Conservation (phyloP, 1,284 basidiomycete species). For the Cutaneotrichosporon sp. region DNA sequence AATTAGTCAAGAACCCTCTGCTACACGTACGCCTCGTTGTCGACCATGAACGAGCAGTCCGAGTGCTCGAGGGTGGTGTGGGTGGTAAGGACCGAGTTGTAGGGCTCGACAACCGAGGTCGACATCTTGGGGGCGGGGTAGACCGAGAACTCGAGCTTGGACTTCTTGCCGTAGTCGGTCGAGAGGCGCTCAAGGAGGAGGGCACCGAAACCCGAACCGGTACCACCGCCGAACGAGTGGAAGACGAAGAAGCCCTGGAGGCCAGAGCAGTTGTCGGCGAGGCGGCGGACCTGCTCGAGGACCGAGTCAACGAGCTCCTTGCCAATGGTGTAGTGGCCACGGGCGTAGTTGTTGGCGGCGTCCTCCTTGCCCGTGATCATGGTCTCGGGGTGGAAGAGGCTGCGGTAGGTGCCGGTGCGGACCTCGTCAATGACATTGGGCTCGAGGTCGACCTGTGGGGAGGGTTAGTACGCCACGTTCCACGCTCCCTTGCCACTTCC, state of each 20-base stretch:
- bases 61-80: slow-evolving; percentile 91
- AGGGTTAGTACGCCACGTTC: background rate
- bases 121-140: slow-evolving; percentile 94
- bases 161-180: slow-evolving; percentile 98
- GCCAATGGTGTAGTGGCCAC: slow-evolving; percentile 97
- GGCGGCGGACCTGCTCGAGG: slow-evolving; percentile 93
- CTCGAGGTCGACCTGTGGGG: slow-evolving; percentile 74
- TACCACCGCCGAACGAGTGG: slow-evolving; percentile 99
- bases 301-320: slow-evolving; percentile 89
- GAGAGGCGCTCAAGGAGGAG: slow-evolving; percentile 94
- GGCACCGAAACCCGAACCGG: slow-evolving; percentile 98
- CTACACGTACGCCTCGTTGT: slow-evolving; percentile 71
- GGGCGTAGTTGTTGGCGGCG: slow-evolving; percentile 98
- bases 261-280: slow-evolving; percentile 97
- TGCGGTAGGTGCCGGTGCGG: slow-evolving; percentile 89
- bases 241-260: slow-evolving; percentile 99
- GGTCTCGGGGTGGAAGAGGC: slow-evolving; percentile 98
- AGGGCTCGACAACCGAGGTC: slow-evolving; percentile 88
- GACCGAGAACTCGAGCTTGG: slow-evolving; percentile 98
- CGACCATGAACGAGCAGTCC: slow-evolving; percentile 83
- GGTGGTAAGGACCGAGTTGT: slow-evolving; percentile 85
- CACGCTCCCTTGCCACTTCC: slow-evolving; percentile 8
- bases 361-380: slow-evolving; percentile 99
- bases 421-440: slow-evolving; percentile 97
- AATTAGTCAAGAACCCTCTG: too few relatives aligned